Evolutionary conservation across 2,329 filamentous ascomycete genomes (phyloP).

Genomic region (Westerdykella ornata): DNA sequence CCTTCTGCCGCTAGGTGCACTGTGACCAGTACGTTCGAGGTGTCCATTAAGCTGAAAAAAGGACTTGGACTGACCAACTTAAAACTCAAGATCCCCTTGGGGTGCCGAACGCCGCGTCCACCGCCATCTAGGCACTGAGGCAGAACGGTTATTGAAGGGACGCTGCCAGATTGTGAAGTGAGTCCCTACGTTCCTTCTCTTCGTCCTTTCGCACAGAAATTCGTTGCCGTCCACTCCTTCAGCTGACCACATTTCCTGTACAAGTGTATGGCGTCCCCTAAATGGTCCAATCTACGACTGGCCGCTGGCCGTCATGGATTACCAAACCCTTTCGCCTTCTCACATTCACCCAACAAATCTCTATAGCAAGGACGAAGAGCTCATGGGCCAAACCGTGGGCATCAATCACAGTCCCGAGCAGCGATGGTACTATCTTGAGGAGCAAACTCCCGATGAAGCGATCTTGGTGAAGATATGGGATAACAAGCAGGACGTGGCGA

Average conservation of each 20-base stretch:
- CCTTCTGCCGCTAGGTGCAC: conserved; percentile 3
- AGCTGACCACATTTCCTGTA: neutral
- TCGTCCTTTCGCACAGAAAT: neutral
- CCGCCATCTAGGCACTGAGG: neutral
- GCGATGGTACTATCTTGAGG: conserved; percentile 11
- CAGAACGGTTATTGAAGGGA: conserved; percentile 2
- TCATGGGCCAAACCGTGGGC: conserved; percentile 3
- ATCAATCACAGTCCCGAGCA: conserved; percentile 5
- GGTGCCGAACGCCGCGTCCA: conserved; percentile 1
- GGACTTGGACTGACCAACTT: neutral
- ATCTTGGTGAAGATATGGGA: conserved; percentile 15
- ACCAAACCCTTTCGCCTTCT: neutral
- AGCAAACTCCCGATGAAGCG: conserved; percentile 8
- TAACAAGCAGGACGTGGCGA: conserved; percentile 5
- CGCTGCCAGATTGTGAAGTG: conserved; percentile 9
- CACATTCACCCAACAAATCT: conserved; percentile 7
- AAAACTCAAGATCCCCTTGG: neutral
- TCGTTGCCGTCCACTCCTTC: neutral
- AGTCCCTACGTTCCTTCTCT: neutral
- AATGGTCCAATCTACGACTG: conserved; percentile 9
- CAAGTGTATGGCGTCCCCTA: conserved; percentile 10
- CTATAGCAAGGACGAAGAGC: conserved; percentile 1
- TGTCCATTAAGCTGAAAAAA: neutral
- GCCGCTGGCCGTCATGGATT: conserved; percentile 11
- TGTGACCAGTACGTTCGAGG: conserved; percentile 4